Conservation (phyloP, 1,139 yeast genomes). For the Candida sanyaensis region DNA sequence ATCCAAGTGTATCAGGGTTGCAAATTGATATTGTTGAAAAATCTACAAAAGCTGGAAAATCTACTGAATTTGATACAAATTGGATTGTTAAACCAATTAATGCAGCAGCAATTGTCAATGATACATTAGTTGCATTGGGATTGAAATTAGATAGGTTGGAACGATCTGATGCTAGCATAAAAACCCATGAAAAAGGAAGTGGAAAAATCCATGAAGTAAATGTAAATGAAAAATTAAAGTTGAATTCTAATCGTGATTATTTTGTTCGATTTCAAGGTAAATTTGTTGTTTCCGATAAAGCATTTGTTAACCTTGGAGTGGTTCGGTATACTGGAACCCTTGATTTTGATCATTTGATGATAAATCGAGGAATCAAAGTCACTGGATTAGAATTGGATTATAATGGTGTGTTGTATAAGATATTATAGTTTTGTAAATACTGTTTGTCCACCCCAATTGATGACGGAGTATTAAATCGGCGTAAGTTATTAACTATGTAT, state of each 20-base stretch:
- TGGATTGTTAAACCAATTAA: constrained; percentile 35
- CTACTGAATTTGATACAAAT: constrained; percentile 8
- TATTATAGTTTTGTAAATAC: constrained; percentile 7
- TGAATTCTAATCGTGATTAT: constrained; percentile 23
- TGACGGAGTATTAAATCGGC: too few species aligned
- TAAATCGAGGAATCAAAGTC: constrained; percentile 35
- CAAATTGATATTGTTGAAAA: constrained; percentile 20
- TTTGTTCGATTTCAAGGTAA: constrained; percentile 26
- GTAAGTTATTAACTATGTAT: background rate
- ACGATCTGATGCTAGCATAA: constrained; percentile 20
- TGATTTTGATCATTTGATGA: constrained; percentile 33
- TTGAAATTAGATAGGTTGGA: constrained; percentile 27
- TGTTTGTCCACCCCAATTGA: background rate
- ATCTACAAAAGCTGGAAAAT: constrained; percentile 1
- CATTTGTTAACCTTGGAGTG: constrained; percentile 19
- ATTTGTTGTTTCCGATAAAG: constrained; percentile 21
- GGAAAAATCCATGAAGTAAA: constrained; percentile 28
- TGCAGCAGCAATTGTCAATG: constrained; percentile 20
- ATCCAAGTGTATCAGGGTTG: constrained; percentile 34
- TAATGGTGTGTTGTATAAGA: constrained; percentile 11
- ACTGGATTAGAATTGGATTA: constrained; percentile 16
- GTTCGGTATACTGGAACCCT: constrained; percentile 30
- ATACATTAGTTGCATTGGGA: constrained; percentile 25
- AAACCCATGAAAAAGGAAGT: constrained; percentile 26
- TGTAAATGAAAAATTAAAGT: constrained; percentile 9